Evolutionary conservation across 805 yeast species (phyloP), one percentile per base, ranked within the genome.

Genomic region (Barnettozyma wickerhamii): DNA sequence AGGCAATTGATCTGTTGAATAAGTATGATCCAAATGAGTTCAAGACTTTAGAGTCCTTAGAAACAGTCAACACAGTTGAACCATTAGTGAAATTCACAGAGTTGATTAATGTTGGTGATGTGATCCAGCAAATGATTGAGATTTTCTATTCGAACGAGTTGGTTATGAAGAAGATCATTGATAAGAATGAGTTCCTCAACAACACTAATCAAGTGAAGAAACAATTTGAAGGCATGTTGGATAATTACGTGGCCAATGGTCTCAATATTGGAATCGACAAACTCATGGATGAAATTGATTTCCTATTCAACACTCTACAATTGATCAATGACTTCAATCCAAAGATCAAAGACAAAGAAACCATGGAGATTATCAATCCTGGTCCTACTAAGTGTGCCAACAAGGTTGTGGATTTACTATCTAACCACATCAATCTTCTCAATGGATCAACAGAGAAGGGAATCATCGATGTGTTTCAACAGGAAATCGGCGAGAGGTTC

Each of bases 201-300:
- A 82, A 81, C 6, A 74, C 91, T 7, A 76, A 88, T 36, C 86
- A 82, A 52, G 75, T 81, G 30, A 95, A 93, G 56, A 85, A 88
- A 55, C 75, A 74, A 43, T 76, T 93, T 46, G 99, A 93, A 55
- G 77, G 77, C 7, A 67, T 79, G 63, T 74, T 93, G 10, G 99
- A 93, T 60, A 86, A 79, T 40, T 83, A 74, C 56, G 96, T 93
- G 15, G 99, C 98, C 0, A 85, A 84, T 54, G 99, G 99, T 0
- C 69, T 93, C 23, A 90, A 88, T 53, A 75, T 84, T n/a, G 95
- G 97, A 31, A 88, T 93, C 26, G 95, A 86, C 46, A 90, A 89
- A 9, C 69, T 93, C 29, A 80, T 89, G 62, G 83, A 77, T 50
- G 96, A 91, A 56, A 77, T 90, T 15, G 86, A 84, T 39, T 73